phyloP scores from a whole-genome alignment of 2,329 filamentous ascomycete species.

The Cladophialophora exuberans region DNA sequence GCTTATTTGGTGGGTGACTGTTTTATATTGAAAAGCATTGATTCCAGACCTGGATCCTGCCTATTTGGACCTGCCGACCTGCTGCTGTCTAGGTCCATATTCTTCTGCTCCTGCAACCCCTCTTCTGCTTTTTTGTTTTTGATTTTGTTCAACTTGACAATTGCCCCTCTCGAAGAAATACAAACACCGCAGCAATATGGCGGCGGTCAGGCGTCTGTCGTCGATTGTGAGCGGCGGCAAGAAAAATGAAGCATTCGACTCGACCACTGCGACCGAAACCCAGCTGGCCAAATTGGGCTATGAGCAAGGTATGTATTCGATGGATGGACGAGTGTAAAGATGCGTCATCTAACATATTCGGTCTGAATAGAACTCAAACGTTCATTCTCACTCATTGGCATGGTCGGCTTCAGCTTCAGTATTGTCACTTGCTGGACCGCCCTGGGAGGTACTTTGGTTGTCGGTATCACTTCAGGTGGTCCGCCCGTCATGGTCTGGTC shows the following conservation, averaged over 20 bases:
- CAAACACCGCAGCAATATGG: slow-evolving; percentile 3
- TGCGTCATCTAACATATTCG: background rate
- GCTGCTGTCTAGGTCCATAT: no score
- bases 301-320: slow-evolving; percentile 40
- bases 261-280: slow-evolving; percentile 38
- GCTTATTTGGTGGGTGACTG: no score
- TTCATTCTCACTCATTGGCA: slow-evolving; percentile 58
- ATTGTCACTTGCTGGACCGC: slow-evolving; percentile 64
- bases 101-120: background rate
- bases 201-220: slow-evolving; percentile 20
- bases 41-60: no score
- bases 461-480: slow-evolving; percentile 59
- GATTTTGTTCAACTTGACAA: background rate
- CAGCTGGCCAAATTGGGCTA: slow-evolving; percentile 44
- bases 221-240: slow-evolving; percentile 21
- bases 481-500: slow-evolving; percentile 64
- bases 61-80: no score
- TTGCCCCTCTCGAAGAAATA: no score
- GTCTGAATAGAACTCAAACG: slow-evolving; percentile 57
- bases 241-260: slow-evolving; percentile 18
- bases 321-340: background rate
- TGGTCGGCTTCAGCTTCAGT: slow-evolving; percentile 63
- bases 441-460: slow-evolving; percentile 58
- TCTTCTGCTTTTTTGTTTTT: background rate
- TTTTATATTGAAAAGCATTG: no score